Percentiles rank a stretch among this genome's conserved stretches.
Evolutionary conservation across 352 stramenopile species (phyloP).

Genomic region (Phytophthora ramorum): DNA sequence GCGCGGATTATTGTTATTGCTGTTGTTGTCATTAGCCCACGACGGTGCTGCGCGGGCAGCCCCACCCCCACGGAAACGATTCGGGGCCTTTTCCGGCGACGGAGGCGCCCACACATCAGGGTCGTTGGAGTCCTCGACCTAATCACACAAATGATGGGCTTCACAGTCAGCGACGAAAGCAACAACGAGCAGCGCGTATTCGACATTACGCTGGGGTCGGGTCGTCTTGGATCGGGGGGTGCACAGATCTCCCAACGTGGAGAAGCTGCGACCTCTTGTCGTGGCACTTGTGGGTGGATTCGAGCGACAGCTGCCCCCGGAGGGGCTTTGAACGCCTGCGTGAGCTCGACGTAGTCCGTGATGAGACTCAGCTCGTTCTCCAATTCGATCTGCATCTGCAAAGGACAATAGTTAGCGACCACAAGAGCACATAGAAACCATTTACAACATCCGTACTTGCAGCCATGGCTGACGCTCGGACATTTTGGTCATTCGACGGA

Average conservation of each 20-base stretch:
- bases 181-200: background rate
- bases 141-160: slow-evolving; percentile 4
- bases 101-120: slow-evolving; percentile 81
- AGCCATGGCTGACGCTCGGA: slow-evolving; percentile 83
- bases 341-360: slow-evolving; percentile 79
- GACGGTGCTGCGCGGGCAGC: slow-evolving; percentile 49
- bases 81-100: slow-evolving; percentile 56
- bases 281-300: slow-evolving; percentile 34
- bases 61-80: slow-evolving; percentile 31
- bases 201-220: slow-evolving; percentile 22
- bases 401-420: background rate
- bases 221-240: slow-evolving; percentile 27
- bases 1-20: slow-evolving; percentile 40
- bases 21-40: slow-evolving; percentile 66
- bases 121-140: slow-evolving; percentile 44
- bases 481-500: slow-evolving; percentile 75
- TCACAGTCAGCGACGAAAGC: background rate
- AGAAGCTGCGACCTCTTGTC: slow-evolving; percentile 33
- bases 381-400: slow-evolving; percentile 83
- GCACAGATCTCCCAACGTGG: slow-evolving; percentile 68
- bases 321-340: slow-evolving; percentile 68
- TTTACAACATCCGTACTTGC: slow-evolving; percentile 43
- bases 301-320: slow-evolving; percentile 42
- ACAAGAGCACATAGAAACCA: background rate
- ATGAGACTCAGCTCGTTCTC: slow-evolving; percentile 83